Evolutionary conservation across 1,139 yeast genomes (phyloP).

Genomic region (Zygosaccharomyces sapae): DNA sequence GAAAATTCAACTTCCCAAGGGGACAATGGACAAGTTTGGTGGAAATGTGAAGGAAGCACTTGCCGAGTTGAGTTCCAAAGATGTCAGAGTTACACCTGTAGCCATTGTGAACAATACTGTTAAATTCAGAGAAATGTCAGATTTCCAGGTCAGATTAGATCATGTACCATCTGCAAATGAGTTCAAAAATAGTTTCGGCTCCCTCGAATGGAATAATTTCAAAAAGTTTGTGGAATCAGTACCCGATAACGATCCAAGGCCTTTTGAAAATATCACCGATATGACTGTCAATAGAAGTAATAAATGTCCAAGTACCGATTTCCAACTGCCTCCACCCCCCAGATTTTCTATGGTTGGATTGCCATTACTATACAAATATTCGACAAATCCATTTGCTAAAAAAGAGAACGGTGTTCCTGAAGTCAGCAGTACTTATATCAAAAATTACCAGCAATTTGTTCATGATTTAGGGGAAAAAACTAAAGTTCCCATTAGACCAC

Average conservation of each 20-base stretch:
- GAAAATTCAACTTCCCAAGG: conserved; percentile 66
- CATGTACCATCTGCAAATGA: conserved; percentile 49
- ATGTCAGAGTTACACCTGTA: conserved; percentile 51
- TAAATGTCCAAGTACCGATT: conserved; percentile 40
- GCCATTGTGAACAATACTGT: conserved; percentile 69
- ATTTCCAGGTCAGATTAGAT: conserved; percentile 71
- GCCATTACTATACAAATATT: conserved; percentile 70
- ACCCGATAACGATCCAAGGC: conserved; percentile 38
- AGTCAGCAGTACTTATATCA: conserved; percentile 38
- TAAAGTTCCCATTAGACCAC: conserved; percentile 43
- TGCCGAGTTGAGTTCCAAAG: conserved; percentile 26
- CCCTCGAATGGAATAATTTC: conserved; percentile 32
- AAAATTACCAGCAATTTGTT: conserved; percentile 37
- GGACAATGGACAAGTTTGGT: conserved; percentile 44
- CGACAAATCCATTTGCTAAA: conserved; percentile 53
- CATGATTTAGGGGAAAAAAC: conserved; percentile 32
- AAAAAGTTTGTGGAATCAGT: conserved; percentile 45
- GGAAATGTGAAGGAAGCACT: conserved; percentile 55
- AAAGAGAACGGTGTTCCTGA: conserved; percentile 45
- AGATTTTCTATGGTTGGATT: conserved; percentile 68
- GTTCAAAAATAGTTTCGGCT: conserved; percentile 37
- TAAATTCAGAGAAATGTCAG: conserved; percentile 81
- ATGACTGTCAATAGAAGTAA: conserved; percentile 35
- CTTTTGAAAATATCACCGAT: conserved; percentile 30
- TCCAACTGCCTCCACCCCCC: conserved; percentile 84